Conservation (phyloP, 441 rosid species). For the Adansonia gregorii region DNA sequence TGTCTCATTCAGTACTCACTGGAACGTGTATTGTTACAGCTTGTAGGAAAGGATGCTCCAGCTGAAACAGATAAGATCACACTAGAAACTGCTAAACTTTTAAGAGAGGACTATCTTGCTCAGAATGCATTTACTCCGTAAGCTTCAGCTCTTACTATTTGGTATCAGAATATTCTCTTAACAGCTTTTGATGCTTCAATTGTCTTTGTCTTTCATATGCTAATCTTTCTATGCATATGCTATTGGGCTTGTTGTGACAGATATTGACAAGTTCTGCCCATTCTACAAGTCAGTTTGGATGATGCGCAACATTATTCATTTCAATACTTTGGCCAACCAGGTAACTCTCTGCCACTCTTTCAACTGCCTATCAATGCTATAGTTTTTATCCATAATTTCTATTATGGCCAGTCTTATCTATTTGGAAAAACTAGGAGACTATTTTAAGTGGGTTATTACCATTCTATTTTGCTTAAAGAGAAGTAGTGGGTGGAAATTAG, state of each 20-base stretch:
- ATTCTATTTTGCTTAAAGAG: not conserved
- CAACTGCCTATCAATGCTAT: not conserved
- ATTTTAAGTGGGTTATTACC: not conserved
- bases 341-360: conserved; percentile 38
- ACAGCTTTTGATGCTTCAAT: not conserved
- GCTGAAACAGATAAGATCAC: conserved; percentile 97
- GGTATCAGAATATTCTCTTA: not conserved
- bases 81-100: conserved; percentile 92
- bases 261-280: conserved; percentile 94
- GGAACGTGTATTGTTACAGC: conserved; percentile 54
- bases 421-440: not conserved
- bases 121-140: conserved; percentile 98
- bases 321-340: conserved; percentile 96
- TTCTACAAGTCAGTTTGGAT: conserved; percentile 99
- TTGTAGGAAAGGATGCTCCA: conserved; percentile 98
- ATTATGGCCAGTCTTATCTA: not conserved
- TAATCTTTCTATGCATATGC: conserved; percentile 9
- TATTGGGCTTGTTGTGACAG: conserved; percentile 45
- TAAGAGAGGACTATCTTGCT: conserved; percentile 99
- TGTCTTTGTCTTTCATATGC: conserved; percentile 9
- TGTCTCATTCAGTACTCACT: conserved; percentile 20
- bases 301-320: conserved; percentile 99
- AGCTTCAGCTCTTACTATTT: conserved; percentile 34
- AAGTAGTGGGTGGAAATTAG: not conserved
- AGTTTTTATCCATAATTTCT: not conserved